phyloP scores from a whole-genome alignment of 2,329 filamentous ascomycete species.

The Drechslera avenae region DNA sequence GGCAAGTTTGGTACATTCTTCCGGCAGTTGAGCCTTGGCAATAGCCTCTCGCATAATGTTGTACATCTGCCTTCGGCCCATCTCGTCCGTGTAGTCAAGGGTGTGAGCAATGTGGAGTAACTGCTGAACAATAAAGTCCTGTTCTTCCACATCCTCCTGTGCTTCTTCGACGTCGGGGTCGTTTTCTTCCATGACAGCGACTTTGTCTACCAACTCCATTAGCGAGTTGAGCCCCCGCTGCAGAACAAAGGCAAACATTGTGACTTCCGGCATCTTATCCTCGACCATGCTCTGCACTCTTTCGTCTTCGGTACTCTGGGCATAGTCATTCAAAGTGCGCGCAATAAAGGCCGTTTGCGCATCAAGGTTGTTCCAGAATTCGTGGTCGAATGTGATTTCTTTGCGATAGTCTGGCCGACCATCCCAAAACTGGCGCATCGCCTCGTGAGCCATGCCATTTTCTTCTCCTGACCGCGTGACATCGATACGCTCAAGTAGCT shows the following conservation, averaged over 20 bases:
- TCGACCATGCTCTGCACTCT: constrained; percentile 79
- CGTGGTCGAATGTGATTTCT: constrained; percentile 71
- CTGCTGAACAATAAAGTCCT: constrained; percentile 96
- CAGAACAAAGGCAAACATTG: constrained; percentile 84
- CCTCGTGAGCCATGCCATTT: constrained; percentile 87
- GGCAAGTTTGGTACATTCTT: constrained; percentile 88
- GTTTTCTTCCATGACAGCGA: constrained; percentile 60
- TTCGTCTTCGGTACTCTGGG: constrained; percentile 72
- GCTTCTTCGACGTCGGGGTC: constrained; percentile 64
- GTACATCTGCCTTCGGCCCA: constrained; percentile 95
- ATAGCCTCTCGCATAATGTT: constrained; percentile 83
- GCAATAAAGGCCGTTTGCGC: constrained; percentile 89
- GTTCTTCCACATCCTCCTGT: constrained; percentile 83
- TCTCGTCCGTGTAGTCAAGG: constrained; percentile 96
- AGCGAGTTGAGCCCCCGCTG: constrained; percentile 77
- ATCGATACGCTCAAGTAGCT: constrained; percentile 92
- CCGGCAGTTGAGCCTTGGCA: constrained; percentile 83
- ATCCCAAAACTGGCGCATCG: constrained; percentile 97
- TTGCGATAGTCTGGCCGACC: constrained; percentile 83
- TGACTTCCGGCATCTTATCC: constrained; percentile 94
- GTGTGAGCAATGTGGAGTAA: constrained; percentile 89
- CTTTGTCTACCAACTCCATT: constrained; percentile 64
- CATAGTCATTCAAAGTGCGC: constrained; percentile 93
- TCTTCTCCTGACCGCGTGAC: constrained; percentile 88
- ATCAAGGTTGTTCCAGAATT: constrained; percentile 79